These are phyloP conservation scores for Fusarium incarnatum DNA, from an alignment of 2,329 filamentous ascomycete genomes.

Conservation along the genomic window DNA sequence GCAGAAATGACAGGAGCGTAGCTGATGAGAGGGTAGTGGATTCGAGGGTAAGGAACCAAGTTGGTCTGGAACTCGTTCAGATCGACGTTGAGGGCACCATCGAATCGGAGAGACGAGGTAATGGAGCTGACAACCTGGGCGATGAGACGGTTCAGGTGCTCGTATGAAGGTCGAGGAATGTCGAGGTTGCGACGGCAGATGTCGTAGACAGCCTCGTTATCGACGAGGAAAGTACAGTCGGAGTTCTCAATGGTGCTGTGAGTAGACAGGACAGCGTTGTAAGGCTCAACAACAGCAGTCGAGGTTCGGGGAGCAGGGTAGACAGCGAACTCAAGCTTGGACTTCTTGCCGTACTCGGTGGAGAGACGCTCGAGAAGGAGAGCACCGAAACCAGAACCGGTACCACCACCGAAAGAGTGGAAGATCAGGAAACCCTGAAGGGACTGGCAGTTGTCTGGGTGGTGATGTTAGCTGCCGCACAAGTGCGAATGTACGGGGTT, in stretches of 20 bases:
- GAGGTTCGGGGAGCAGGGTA: constrained; percentile 78
- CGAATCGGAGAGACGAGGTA: constrained; percentile 77
- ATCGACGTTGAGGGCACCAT: constrained; percentile 79
- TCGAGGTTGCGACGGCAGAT: constrained; percentile 80
- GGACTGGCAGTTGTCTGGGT: constrained; percentile 75
- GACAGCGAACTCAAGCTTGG: constrained; percentile 79
- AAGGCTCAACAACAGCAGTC: constrained; percentile 78
- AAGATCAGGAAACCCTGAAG: constrained; percentile 81
- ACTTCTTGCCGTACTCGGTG: constrained; percentile 82
- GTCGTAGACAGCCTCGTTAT: constrained; percentile 81
- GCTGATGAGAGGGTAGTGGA: constrained; percentile 79
- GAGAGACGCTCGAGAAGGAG: constrained; percentile 78
- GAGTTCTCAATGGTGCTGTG: constrained; percentile 82
- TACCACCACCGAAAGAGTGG: constrained; percentile 80
- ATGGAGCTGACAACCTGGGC: constrained; percentile 81
- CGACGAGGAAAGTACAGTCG: constrained; percentile 82
- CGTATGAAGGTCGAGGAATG: constrained; percentile 75
- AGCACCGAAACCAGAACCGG: constrained; percentile 78
- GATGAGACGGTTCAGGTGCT: constrained; percentile 79
- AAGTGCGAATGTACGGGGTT: background rate
- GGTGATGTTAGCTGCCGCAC: constrained; percentile 26
- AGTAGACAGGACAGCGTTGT: constrained; percentile 79
- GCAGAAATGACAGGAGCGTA: constrained; percentile 78
- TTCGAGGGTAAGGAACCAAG: constrained; percentile 78
- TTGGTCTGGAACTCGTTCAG: constrained; percentile 84